A percentile compares a stretch with the other conserved stretches of the same genome.
Conservation (phyloP, 352 stramenopile genomes). For the Peronospora destructor region DNA sequence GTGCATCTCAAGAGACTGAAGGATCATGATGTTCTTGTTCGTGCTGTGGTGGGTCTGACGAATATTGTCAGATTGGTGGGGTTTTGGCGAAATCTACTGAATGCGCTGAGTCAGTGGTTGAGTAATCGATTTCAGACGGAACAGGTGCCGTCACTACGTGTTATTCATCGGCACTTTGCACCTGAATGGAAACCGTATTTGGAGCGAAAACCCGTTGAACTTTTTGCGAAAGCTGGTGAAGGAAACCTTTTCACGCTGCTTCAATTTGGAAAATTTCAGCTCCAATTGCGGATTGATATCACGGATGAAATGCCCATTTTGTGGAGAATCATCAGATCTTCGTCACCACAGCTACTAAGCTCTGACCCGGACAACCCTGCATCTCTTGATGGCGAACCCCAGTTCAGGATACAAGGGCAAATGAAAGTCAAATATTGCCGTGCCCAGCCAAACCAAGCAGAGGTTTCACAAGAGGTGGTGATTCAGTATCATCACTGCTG, state of each 20-base stretch:
- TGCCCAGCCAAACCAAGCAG: slow-evolving; percentile 3
- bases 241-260: slow-evolving; percentile 24
- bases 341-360: slow-evolving; percentile 14
- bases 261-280: slow-evolving; percentile 30
- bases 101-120: slow-evolving; percentile 24
- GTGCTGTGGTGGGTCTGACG: slow-evolving; percentile 34
- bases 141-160: slow-evolving; percentile 33
- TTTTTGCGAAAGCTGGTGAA: slow-evolving; percentile 12
- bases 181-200: slow-evolving; percentile 33
- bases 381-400: slow-evolving; percentile 17
- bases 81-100: slow-evolving; percentile 45
- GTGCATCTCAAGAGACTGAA: slow-evolving; percentile 16
- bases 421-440: slow-evolving; percentile 34
- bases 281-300: slow-evolving; percentile 43
- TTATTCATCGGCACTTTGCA: slow-evolving; percentile 43
- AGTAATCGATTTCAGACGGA: slow-evolving; percentile 15
- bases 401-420: slow-evolving; percentile 35
- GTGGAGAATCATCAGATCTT: slow-evolving; percentile 39
- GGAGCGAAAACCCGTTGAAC: slow-evolving; percentile 18
- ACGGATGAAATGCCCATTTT: slow-evolving; percentile 30
- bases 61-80: slow-evolving; percentile 36
- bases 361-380: slow-evolving; percentile 6
- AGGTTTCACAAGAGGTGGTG: slow-evolving; percentile 22
- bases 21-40: slow-evolving; percentile 27
- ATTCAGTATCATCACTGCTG: slow-evolving; percentile 34